Evolutionary conservation across 106 monocot genomes (phyloP).

Genomic region (Apostasia shenzhenica): DNA sequence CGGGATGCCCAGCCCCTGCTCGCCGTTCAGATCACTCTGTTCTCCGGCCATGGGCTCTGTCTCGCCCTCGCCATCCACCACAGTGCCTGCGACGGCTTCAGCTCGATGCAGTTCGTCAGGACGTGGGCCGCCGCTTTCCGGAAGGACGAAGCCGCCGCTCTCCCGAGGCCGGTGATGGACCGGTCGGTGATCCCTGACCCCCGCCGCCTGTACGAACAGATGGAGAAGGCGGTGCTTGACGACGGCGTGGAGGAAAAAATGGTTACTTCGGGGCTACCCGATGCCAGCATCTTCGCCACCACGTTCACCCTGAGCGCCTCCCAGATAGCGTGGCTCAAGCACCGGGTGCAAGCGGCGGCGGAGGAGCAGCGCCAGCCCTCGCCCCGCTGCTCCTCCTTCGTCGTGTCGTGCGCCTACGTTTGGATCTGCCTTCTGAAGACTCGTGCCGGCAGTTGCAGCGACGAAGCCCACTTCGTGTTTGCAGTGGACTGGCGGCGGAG

Average conservation of each 20-base stretch:
- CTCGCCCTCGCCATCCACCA: slow-evolving; percentile 31
- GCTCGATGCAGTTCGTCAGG: slow-evolving; percentile 28
- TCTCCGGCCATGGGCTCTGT: slow-evolving; percentile 16
- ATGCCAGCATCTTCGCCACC: too few species aligned
- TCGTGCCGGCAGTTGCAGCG: background rate
- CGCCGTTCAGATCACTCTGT: slow-evolving; percentile 33
- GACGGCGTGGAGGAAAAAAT: slow-evolving; percentile 6
- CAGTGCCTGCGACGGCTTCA: slow-evolving; percentile 25
- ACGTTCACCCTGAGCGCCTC: too few species aligned
- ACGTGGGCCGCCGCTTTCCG: slow-evolving; percentile 23
- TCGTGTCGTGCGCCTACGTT: too few species aligned
- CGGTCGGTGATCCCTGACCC: background rate
- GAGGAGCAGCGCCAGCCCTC: background rate
- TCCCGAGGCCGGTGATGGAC: background rate
- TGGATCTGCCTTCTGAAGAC: too few species aligned
- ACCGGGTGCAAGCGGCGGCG: too few species aligned
- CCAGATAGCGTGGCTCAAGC: too few species aligned
- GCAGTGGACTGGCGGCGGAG: slow-evolving; percentile 23
- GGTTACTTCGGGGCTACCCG: background rate
- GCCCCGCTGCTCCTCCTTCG: background rate
- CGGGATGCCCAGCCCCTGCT: slow-evolving; percentile 11
- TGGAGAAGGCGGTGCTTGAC: slow-evolving; percentile 1
- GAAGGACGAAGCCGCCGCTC: background rate
- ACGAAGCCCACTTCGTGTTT: background rate
- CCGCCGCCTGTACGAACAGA: slow-evolving; percentile 2